Percentiles rank a stretch among this genome's conserved stretches.
Conservation (phyloP, 2,329 filamentous ascomycete genomes). For the Setomelanomma holmii region DNA sequence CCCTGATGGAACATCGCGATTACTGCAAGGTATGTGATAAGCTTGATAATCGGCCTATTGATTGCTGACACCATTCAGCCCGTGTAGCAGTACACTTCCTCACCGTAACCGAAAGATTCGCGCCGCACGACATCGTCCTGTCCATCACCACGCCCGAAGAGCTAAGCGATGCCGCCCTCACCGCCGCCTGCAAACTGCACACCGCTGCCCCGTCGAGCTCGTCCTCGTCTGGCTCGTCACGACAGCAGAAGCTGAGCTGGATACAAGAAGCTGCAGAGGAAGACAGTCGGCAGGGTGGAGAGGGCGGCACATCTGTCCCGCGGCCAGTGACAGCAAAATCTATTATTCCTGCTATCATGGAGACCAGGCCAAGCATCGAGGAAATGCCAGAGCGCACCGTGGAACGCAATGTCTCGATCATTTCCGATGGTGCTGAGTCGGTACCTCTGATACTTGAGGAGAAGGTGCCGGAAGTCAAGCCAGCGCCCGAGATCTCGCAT, state of each 20-base stretch:
- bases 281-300: slow-evolving; percentile 49
- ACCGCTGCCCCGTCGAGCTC: slow-evolving; percentile 85
- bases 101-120: slow-evolving; percentile 70
- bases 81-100: slow-evolving; percentile 77
- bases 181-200: slow-evolving; percentile 86
- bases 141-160: slow-evolving; percentile 77
- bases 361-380: slow-evolving; percentile 23
- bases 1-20: slow-evolving; percentile 85
- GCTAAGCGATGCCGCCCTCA: slow-evolving; percentile 85
- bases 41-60: neutral
- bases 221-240: slow-evolving; percentile 79
- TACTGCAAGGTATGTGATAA: slow-evolving; percentile 80
- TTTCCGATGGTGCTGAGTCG: slow-evolving; percentile 21
- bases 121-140: slow-evolving; percentile 86
- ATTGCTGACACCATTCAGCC: slow-evolving; percentile 61
- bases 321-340: slow-evolving; percentile 32
- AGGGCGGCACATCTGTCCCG: slow-evolving; percentile 20
- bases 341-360: slow-evolving; percentile 32
- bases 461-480: slow-evolving; percentile 8
- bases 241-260: slow-evolving; percentile 80
- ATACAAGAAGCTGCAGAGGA: slow-evolving; percentile 95
- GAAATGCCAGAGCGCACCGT: slow-evolving; percentile 7
- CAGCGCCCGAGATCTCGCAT: slow-evolving; percentile 27
- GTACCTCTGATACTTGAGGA: slow-evolving; percentile 23
- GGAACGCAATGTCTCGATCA: slow-evolving; percentile 12